Evolutionary conservation across 1,139 yeast genomes (phyloP).

Genomic region (Yamadazyma jaroonii): DNA sequence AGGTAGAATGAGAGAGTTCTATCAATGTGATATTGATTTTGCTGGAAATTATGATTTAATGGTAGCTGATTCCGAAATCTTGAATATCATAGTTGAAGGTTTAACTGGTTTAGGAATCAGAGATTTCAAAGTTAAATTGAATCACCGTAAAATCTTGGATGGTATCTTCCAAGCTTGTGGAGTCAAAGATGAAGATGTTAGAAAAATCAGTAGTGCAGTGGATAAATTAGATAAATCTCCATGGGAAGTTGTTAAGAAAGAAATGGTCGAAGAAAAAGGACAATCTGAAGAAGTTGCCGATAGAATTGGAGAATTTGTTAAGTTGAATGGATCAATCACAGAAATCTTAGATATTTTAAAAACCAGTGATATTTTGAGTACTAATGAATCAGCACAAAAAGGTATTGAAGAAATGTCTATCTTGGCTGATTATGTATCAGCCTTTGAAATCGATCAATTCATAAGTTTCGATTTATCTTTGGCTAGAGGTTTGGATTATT

Average conservation of each 20-base stretch:
- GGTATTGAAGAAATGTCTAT: constrained; percentile 81
- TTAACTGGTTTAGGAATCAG: constrained; percentile 76
- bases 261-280: constrained; percentile 86
- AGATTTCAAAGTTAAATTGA: constrained; percentile 87
- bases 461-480: constrained; percentile 87
- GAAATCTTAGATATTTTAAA: constrained; percentile 62
- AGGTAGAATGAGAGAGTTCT: constrained; percentile 98
- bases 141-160: constrained; percentile 92
- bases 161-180: constrained; percentile 96
- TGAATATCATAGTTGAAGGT: constrained; percentile 81
- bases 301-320: constrained; percentile 86
- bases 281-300: constrained; percentile 92
- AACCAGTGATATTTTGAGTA: constrained; percentile 52
- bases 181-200: constrained; percentile 87
- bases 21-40: constrained; percentile 96
- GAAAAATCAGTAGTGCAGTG: constrained; percentile 91
- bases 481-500: constrained; percentile 96
- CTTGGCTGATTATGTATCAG: constrained; percentile 74
- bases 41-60: constrained; percentile 90
- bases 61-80: constrained; percentile 94
- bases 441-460: constrained; percentile 63
- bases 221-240: constrained; percentile 94
- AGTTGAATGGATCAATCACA: constrained; percentile 70
- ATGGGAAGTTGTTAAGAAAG: constrained; percentile 91
- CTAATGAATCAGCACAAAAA: constrained; percentile 68